These are phyloP conservation scores for Rutidosis leptorrhynchoides DNA, from an alignment of 129 eudicot species.

Conservation along the genomic window DNA sequence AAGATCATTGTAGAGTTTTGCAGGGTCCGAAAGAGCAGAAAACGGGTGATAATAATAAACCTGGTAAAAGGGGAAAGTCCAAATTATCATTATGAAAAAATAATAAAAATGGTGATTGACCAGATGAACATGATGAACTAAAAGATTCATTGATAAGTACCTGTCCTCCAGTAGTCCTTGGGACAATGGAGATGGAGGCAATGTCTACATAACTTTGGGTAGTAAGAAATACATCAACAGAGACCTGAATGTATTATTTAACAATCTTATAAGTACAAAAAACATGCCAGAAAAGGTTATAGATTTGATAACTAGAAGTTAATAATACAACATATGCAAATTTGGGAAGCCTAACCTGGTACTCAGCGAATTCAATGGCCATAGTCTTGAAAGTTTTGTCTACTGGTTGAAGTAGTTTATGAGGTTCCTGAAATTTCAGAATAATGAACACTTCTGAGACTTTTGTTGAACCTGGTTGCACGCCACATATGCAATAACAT, in stretches of 20 bases:
- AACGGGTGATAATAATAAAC: constrained; percentile 92
- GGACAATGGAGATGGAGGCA: constrained; percentile 85
- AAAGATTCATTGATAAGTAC: constrained; percentile 32
- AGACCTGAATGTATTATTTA: constrained; percentile 60
- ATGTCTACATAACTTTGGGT: constrained; percentile 90
- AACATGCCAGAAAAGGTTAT: neutral
- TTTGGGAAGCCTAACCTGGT: constrained; percentile 53
- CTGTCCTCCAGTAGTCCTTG: constrained; percentile 98
- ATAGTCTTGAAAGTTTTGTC: constrained; percentile 81
- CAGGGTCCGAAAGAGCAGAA: constrained; percentile 91
- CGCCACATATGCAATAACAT: too few relatives aligned
- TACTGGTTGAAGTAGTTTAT: constrained; percentile 84
- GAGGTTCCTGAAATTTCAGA: constrained; percentile 66
- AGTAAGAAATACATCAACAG: constrained; percentile 85
- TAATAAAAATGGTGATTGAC: neutral
- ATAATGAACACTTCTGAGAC: constrained; percentile 1
- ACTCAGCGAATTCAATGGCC: constrained; percentile 96
- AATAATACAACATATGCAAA: neutral
- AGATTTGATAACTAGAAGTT: neutral
- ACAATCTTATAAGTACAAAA: neutral
- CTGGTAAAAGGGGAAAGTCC: constrained; percentile 39
- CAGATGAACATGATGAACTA: constrained; percentile 1
- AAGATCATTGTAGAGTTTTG: constrained; percentile 96
- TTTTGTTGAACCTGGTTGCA: too few relatives aligned
- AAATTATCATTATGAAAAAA: neutral